Evolutionary conservation across 768 basidiomycete species (phyloP), one percentile per base, ranked within the genome.

Genomic region (Pleurotus tuoliensis): DNA sequence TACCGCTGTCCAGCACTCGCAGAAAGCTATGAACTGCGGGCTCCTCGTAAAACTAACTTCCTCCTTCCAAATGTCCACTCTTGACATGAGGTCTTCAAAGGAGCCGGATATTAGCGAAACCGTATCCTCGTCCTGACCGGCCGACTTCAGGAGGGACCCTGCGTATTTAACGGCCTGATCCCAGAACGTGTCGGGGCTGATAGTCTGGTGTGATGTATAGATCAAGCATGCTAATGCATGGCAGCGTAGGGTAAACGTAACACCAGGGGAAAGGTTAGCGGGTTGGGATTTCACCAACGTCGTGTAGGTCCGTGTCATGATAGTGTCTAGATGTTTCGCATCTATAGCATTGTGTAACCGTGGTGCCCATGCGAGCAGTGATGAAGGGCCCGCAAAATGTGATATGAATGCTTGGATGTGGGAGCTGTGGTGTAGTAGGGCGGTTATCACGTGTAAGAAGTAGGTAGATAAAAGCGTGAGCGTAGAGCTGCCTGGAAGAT

Each of bases 1-100:
- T 60, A 90, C 81, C 16, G 70, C 73, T 61, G 83, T 77, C 84
- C 90, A 90, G 54, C 81, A 83, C 60, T 92, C 88, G 64, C 88
- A 90, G 66, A 88, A 81, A 6, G 73, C 72, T 12, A 82, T 58
- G 62, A 88, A 92, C 0, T 77, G 73, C 47, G 70, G 76, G 2
- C 83, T 83, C 13, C 67, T 67, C 55, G 82, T 60, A 59, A 87
- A 86, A 0, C 34, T 59, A 1, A 56, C 65, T n/a, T 50, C 59
- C 60, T 74, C 78, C 27, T 56, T 52, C 58, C 74, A 65, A 15
- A 64, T 59, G 61, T 79, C 74, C 0, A 76, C 76, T 43, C 70
- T 60, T 3, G 57, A 61, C n/a, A 83, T 67, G 1, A 88, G 58
- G 15, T 74, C 71, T 5, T 69, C 69, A 56, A 82, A 83, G 0